These are phyloP conservation scores for Hydrangea macrophylla DNA, from an alignment of 148 eudicot genomes.

Conservation along the genomic window DNA sequence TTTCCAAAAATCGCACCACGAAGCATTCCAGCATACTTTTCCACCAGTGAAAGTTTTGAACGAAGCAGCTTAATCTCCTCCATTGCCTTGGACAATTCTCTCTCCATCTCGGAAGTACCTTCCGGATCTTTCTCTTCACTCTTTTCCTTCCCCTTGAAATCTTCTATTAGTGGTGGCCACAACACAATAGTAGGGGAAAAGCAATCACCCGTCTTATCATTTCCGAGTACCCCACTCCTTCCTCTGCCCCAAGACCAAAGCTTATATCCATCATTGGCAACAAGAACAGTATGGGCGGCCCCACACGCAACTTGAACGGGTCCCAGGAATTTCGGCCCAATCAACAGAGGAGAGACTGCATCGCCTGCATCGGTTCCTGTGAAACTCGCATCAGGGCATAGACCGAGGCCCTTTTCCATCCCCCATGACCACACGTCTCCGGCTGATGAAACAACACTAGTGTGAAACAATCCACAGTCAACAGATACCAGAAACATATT, in stretches of 20 bases:
- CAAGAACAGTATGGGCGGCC: conserved; percentile 83
- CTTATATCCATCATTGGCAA: conserved; percentile 58
- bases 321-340: conserved; percentile 49
- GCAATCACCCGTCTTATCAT: conserved; percentile 47
- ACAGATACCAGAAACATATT: conserved; percentile 46
- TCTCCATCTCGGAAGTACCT: conserved; percentile 35
- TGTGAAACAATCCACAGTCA: conserved; percentile 84
- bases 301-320: conserved; percentile 74
- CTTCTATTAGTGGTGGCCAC: conserved; percentile 68
- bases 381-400: conserved; percentile 78
- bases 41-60: conserved; percentile 51
- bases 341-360: conserved; percentile 53
- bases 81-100: conserved; percentile 33
- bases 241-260: conserved; percentile 94
- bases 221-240: conserved; percentile 77
- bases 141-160: conserved; percentile 36
- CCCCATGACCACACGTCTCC: conserved; percentile 98
- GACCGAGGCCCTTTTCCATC: conserved; percentile 84
- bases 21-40: conserved; percentile 61
- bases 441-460: conserved; percentile 68
- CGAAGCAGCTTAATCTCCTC: conserved; percentile 54
- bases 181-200: conserved; percentile 49
- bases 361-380: conserved; percentile 62
- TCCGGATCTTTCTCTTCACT: conserved; percentile 20
- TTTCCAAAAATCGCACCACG: conserved; percentile 72